phyloP scores from a whole-genome alignment of 1,284 basidiomycete genomes.

The Uromyces viciae-fabae region DNA sequence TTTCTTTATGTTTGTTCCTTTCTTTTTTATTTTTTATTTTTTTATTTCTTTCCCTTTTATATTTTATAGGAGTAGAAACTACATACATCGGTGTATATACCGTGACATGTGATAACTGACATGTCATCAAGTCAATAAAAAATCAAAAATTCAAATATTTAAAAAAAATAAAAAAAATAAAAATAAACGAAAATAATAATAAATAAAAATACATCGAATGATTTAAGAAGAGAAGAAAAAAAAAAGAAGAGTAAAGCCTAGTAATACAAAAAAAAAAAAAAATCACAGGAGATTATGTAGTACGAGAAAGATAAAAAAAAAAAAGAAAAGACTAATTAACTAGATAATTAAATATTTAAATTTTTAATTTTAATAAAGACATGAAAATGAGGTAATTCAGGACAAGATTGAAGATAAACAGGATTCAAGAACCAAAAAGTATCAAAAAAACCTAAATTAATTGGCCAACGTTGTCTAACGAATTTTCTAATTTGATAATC shows the following conservation, averaged over 20 bases:
- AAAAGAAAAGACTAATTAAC: background rate
- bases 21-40: too few species aligned
- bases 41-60: too few species aligned
- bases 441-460: background rate
- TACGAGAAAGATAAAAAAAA: background rate
- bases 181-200: too few species aligned
- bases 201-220: background rate
- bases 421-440: conserved; percentile 41
- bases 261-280: background rate
- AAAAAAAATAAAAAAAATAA: too few species aligned
- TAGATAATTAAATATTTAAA: background rate
- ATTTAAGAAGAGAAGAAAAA: background rate
- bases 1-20: too few species aligned
- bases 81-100: too few species aligned
- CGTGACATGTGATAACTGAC: too few species aligned
- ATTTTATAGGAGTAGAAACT: too few species aligned
- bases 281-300: background rate
- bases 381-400: conserved; percentile 40
- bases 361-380: conserved; percentile 36
- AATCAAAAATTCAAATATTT: too few species aligned
- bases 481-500: conserved; percentile 13
- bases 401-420: conserved; percentile 39
- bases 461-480: conserved; percentile 8
- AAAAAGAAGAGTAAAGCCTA: background rate
- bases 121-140: too few species aligned